Conservation (phyloP, 1,284 basidiomycete species). For the Irpex rosettiformis region DNA sequence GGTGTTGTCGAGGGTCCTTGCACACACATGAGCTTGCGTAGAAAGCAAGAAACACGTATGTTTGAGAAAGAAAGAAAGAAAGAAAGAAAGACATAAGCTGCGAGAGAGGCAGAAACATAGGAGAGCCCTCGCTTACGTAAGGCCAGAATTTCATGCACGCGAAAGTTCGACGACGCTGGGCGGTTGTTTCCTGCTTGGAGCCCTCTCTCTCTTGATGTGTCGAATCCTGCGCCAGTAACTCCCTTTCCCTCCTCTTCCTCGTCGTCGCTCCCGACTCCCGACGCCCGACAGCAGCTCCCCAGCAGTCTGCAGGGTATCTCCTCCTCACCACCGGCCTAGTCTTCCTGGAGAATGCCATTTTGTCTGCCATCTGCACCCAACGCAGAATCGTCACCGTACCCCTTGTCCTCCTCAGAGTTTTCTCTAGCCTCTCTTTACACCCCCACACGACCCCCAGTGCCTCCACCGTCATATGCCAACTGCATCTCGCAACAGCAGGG, state of each 20-base stretch:
- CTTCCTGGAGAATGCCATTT: slow-evolving; percentile 42
- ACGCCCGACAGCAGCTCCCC: slow-evolving; percentile 6
- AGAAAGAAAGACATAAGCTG: no score
- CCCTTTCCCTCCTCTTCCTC: slow-evolving; percentile 9
- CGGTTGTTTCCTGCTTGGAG: slow-evolving; percentile 1
- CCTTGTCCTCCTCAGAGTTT: slow-evolving; percentile 17
- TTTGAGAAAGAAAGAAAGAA: not conserved
- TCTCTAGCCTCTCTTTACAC: slow-evolving; percentile 5
- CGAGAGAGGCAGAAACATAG: not conserved
- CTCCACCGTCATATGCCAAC: slow-evolving; percentile 30
- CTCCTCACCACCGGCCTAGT: not conserved
- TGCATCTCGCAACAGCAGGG: slow-evolving; percentile 24
- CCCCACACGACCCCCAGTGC: not conserved
- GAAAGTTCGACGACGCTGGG: not conserved
- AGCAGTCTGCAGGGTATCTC: slow-evolving; percentile 9
- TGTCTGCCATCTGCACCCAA: slow-evolving; percentile 22
- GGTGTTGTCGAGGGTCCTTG: not conserved
- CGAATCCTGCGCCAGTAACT: slow-evolving; percentile 19
- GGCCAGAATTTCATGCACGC: not conserved
- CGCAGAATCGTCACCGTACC: slow-evolving; percentile 22
- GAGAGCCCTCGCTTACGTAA: not conserved
- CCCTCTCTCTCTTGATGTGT: slow-evolving; percentile 22
- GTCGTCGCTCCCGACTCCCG: slow-evolving; percentile 13
- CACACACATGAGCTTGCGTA: not conserved
- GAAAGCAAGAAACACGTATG: not conserved